Evolutionary conservation across 2,329 filamentous ascomycete species (phyloP).

Genomic region (Neophaeococcomyces aloes): DNA sequence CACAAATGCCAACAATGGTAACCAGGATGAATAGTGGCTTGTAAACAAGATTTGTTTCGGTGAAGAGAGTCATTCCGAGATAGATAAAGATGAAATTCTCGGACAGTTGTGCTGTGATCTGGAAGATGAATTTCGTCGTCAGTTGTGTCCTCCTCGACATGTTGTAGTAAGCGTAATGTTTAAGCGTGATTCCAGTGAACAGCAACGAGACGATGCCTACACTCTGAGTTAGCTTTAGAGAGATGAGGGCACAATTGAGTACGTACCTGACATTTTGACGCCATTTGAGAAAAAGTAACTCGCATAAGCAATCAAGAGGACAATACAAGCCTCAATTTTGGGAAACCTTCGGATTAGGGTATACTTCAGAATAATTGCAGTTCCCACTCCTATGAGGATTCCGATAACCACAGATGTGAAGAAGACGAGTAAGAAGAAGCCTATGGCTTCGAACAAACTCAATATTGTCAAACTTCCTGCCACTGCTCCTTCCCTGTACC

Average conservation of each 20-base stretch:
- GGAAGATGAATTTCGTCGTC: constrained; percentile 95
- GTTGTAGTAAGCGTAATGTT: constrained; percentile 99
- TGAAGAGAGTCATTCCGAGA: constrained; percentile 86
- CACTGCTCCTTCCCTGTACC: constrained; percentile 69
- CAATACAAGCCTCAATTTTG: constrained; percentile 91
- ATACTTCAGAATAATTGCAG: constrained; percentile 83
- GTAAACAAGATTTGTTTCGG: constrained; percentile 75
- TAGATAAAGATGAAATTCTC: constrained; percentile 99
- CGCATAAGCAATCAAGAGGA: constrained; percentile 87
- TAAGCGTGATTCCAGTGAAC: constrained; percentile 95
- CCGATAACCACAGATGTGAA: constrained; percentile 89
- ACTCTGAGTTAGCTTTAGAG: constrained; percentile 6
- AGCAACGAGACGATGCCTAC: constrained; percentile 90
- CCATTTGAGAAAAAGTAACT: constrained; percentile 98
- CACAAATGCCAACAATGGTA: constrained; percentile 81
- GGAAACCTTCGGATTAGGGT: constrained; percentile 86
- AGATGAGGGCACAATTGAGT: too few species aligned
- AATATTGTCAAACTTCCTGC: constrained; percentile 61
- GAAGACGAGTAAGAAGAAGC: constrained; percentile 91
- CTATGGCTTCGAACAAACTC: constrained; percentile 81
- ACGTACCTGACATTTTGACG: constrained; percentile 83
- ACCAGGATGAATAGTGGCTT: constrained; percentile 93
- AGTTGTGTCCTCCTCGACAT: constrained; percentile 97
- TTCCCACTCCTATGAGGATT: constrained; percentile 72
- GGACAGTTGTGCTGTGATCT: constrained; percentile 83